Base-by-base conservation (phyloP, 352 stramenopile species). In the Phytophthora sansomeana region DNA sequence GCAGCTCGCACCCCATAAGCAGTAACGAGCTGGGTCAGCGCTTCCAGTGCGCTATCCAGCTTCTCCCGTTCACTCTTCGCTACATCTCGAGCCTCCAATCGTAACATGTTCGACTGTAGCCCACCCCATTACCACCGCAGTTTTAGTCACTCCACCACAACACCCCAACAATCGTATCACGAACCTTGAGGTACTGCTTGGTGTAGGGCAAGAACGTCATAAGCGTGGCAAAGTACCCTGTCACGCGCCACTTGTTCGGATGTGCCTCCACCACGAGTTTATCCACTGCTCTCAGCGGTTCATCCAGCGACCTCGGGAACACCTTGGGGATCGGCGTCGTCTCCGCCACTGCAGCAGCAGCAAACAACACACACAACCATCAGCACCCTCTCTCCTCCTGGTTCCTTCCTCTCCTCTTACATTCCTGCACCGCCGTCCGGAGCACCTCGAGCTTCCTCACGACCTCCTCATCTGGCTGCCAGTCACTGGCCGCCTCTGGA, bases 131-230 rank as follows among this genome's bases (percentile, higher is more conserved):
- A 24, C 21, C 21, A 24, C 1, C 21, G 21, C 30, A 59, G 59
- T 19, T 30, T n/a, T 14, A 29, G 13, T 43, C 8, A 55, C 13
- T 7, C 24, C 54, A 17, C 14, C 2, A 54, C 11, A 26, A 7
- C 24, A 28, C 1, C 21, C 14, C 21, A 17, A n/a, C 3, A 2
- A 11, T 11, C 21, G 35, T 10, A 29, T 28, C 19, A 39, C 68
- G 13, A 42, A 92, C 85, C 77, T 94, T 93, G 19, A 96, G 58
- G 32, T 93, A 93, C 60, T 93, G 87, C 59, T 96, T 96, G 2
- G 88, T 96, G 59, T 94, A 96, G 30, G 88, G 88, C 41, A 96
- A 62, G 59, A 96, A 96, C 41, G 81, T 89, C 88, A 95, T 95
- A 29, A 96, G 72, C 54, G 86, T 93, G 14, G 86, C 84, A 67